Percentiles rank a stretch among this genome's conserved stretches.
Evolutionary conservation across 164 flowering plant species (phyloP).

Genomic region (Chimonanthus salicifolius): DNA sequence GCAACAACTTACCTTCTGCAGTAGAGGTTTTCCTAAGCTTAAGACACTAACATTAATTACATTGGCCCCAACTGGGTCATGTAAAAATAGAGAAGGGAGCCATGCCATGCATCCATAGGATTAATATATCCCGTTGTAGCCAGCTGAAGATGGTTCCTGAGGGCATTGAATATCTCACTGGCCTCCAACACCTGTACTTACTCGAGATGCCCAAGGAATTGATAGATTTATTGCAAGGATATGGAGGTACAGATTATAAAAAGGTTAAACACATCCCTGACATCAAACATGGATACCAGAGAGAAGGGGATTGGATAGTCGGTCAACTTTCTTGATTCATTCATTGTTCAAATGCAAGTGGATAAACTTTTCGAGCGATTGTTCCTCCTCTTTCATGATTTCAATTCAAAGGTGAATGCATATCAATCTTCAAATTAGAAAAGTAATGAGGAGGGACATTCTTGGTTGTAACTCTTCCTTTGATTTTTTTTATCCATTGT

Average conservation of each 20-base stretch:
- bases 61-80: not conserved
- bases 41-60: not conserved
- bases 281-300: not conserved
- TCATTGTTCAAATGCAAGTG: too few species aligned
- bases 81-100: conserved; percentile 1
- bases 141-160: conserved; percentile 24
- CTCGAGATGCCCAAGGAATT: conserved; percentile 31
- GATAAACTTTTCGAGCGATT: too few species aligned
- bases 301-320: too few species aligned
- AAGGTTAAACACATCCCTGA: conserved; percentile 14
- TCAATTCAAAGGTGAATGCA: too few species aligned
- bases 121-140: conserved; percentile 19
- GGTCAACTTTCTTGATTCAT: too few species aligned
- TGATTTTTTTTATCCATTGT: too few species aligned
- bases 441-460: too few species aligned
- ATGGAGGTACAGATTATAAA: not conserved
- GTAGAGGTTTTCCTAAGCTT: not conserved
- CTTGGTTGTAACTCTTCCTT: too few species aligned
- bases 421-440: too few species aligned
- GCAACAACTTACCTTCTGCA: not conserved
- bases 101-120: conserved; percentile 20
- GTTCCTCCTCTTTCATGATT: too few species aligned
- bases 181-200: conserved; percentile 25
- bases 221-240: conserved; percentile 11
- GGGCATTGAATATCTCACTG: conserved; percentile 31